These are phyloP conservation scores for Ettlia oleoabundans DNA, from an alignment of 139 green algal genomes.

Conservation along the genomic window DNA sequence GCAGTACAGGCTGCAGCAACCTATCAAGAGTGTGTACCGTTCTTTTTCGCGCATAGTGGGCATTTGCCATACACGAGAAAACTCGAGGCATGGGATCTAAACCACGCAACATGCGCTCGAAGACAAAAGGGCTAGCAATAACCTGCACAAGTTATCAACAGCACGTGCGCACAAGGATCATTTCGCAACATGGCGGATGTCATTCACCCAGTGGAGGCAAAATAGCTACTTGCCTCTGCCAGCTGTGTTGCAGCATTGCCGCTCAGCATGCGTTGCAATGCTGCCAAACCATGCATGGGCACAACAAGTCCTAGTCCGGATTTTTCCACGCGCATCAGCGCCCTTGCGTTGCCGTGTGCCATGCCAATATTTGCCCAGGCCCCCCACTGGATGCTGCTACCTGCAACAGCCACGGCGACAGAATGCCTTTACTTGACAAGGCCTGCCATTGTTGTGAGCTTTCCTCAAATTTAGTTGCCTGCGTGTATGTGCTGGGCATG, in stretches of 20 bases:
- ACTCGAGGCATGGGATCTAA: background rate
- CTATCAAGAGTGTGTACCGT: no score
- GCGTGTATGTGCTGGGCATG: no score
- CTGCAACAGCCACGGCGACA: no score
- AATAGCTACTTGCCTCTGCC: background rate
- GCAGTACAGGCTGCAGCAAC: no score
- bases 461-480: no score
- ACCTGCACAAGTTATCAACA: background rate
- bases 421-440: background rate
- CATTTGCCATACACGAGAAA: background rate
- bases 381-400: slow-evolving; percentile 73
- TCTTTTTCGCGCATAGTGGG: background rate
- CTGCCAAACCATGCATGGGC: background rate
- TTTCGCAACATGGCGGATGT: no score
- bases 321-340: background rate
- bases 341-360: slow-evolving; percentile 32
- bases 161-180: no score
- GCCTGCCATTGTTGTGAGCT: background rate
- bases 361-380: slow-evolving; percentile 76
- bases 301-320: background rate
- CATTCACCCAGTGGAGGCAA: no score
- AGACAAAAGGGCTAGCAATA: slow-evolving; percentile 8
- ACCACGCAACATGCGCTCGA: background rate
- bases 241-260: no score
- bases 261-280: background rate